These are phyloP conservation scores for Urostyla sp. DNA, from an alignment of 73 alveolate genomes.

Conservation along the genomic window DNA sequence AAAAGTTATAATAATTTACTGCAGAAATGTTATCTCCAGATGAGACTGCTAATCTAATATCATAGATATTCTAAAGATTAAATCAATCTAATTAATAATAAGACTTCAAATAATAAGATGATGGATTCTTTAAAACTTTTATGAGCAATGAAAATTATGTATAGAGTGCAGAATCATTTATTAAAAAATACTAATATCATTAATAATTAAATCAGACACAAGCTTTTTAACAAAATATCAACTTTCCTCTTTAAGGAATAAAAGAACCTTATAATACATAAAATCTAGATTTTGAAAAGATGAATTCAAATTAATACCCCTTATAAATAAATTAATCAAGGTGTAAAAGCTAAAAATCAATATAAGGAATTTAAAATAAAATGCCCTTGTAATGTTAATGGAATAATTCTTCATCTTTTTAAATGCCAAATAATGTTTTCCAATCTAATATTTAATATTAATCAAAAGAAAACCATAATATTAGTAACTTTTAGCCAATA, in stretches of 20 bases:
- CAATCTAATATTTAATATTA: too few species aligned
- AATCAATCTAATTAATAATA: conserved; percentile 2
- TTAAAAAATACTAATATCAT: conserved; percentile 23
- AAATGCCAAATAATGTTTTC: too few species aligned
- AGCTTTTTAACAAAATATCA: too few species aligned
- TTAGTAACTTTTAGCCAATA: too few species aligned
- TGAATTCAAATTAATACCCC: conserved; percentile 15
- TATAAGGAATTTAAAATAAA: too few species aligned
- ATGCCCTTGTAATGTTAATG: too few species aligned
- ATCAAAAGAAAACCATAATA: too few species aligned
- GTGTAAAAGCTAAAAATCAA: too few species aligned
- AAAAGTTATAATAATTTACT: not conserved
- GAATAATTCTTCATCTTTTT: too few species aligned
- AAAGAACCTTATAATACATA: conserved; percentile 23
- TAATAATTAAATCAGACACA: too few species aligned
- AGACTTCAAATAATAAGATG: not conserved
- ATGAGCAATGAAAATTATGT: conserved; percentile 42
- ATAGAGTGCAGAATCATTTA: conserved; percentile 28
- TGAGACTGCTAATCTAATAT: conserved; percentile 33
- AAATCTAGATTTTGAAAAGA: not conserved
- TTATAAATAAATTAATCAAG: too few species aligned
- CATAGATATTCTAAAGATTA: conserved; percentile 27
- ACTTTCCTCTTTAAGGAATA: too few species aligned
- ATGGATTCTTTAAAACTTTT: conserved; percentile 39
- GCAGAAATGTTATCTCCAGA: conserved; percentile 39